A percentile compares a stretch with the other conserved stretches of the same genome.
Conservation (phyloP, 2,329 filamentous ascomycete species). For the Bipolaris oryzae region DNA sequence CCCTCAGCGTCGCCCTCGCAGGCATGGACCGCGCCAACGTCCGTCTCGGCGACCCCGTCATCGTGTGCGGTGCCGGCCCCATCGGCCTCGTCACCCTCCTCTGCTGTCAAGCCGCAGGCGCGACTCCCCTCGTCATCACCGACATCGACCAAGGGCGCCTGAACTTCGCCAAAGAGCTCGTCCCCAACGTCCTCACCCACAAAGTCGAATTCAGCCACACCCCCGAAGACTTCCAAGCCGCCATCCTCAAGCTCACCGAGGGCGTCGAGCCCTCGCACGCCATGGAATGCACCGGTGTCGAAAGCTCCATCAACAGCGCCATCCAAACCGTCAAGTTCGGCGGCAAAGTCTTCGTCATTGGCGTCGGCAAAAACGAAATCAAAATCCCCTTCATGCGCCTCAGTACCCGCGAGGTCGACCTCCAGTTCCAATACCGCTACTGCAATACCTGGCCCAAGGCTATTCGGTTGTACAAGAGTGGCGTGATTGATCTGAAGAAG, state of each 20-base stretch:
- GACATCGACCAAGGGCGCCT: conserved; percentile 90
- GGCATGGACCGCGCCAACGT: conserved; percentile 84
- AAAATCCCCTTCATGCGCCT: conserved; percentile 94
- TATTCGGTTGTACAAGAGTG: conserved; percentile 83
- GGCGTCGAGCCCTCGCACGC: conserved; percentile 80
- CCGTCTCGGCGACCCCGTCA: conserved; percentile 80
- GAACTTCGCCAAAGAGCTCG: conserved; percentile 81
- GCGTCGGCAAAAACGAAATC: conserved; percentile 94
- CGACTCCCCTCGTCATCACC: conserved; percentile 88
- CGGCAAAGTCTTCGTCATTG: conserved; percentile 95
- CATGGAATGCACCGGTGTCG: conserved; percentile 93
- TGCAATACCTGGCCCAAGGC: conserved; percentile 95
- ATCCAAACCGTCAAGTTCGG: conserved; percentile 94
- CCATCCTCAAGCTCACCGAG: conserved; percentile 69
- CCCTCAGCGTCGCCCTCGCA: conserved; percentile 85
- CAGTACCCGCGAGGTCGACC: conserved; percentile 87
- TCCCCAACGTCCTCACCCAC: conserved; percentile 79
- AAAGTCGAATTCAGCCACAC: conserved; percentile 69
- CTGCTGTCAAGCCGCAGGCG: conserved; percentile 79
- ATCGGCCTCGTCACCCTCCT: conserved; percentile 90
- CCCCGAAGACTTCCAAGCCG: conserved; percentile 72
- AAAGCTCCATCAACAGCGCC: conserved; percentile 82
- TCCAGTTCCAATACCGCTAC: conserved; percentile 97
- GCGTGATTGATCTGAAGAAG: conserved; percentile 78
- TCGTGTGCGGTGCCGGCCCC: conserved; percentile 91